Base-by-base conservation (phyloP, 305 asterid species). In the Solanum chacoense region DNA sequence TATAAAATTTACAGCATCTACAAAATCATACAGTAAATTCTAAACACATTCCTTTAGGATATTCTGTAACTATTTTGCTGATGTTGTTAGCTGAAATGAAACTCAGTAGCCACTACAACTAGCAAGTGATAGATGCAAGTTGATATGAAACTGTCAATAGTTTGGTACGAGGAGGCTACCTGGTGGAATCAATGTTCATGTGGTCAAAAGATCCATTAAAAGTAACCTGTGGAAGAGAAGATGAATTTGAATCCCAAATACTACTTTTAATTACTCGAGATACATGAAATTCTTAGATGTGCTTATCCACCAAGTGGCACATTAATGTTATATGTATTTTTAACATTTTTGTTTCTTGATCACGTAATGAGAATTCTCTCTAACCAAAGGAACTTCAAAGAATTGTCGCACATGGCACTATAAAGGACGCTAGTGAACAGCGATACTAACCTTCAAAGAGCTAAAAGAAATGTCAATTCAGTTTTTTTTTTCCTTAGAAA, bases 191-290 rank as follows among this genome's bases (percentile, higher is more conserved):
- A 91, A 96, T 96, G 90, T 94, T 97, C 98, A 97, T 93, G 94
- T 97, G 99, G 90, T 96, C 99, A 89, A 96, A 97, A 88, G 99
- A 96, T 94, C 99, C 99, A 88, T 97, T 97, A 87, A 97, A 97
- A 65, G 99, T 94, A 88, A 97, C 98, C 99, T 97, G 96, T 65
- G 87, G 93, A 88, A 89, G 37, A 78, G 85, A 77, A 88, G 85
- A 78, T 24, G 55, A 65, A 4, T 83, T 83, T 31, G 42, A 83
- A 83, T 50, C 45, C 40, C 40, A 20, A 50, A 29, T 50, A 18
- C 71, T 42, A 50, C 86, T 81, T 81, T 42, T 81, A 20, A 45
- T 50, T 45, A 45, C 86, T 81, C 71, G 3, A 45, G 86, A 28
- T 81, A 35, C 71, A 42, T 81, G 71, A 81, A 81, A 81, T 45